These are phyloP conservation scores for Phytopythium montanum DNA, from an alignment of 352 stramenopile species.

Conservation along the genomic window DNA sequence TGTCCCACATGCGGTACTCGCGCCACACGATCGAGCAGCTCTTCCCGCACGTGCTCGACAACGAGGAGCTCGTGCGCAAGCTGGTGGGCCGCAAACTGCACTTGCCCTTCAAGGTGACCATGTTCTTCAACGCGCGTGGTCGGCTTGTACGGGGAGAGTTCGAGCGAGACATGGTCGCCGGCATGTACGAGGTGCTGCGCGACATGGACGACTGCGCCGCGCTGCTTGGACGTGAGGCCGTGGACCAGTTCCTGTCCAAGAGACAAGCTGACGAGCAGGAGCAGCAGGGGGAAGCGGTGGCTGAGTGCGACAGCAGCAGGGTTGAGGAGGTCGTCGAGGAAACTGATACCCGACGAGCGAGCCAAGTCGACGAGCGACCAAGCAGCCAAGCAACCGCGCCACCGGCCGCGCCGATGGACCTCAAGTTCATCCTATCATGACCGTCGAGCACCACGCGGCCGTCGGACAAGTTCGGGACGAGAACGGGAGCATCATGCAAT, in stretches of 20 bases:
- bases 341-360: no score
- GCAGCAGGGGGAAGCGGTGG: neutral
- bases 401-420: neutral
- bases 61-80: slow-evolving; percentile 38
- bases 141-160: slow-evolving; percentile 29
- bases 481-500: neutral
- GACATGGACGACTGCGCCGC: slow-evolving; percentile 28
- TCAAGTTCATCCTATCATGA: neutral
- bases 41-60: slow-evolving; percentile 29
- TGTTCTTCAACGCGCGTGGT: slow-evolving; percentile 31
- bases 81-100: slow-evolving; percentile 43
- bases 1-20: slow-evolving; percentile 40
- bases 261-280: neutral
- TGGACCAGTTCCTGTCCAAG: neutral
- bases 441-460: neutral
- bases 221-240: slow-evolving; percentile 19
- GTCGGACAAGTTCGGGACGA: neutral
- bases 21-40: slow-evolving; percentile 42
- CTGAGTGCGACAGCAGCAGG: neutral
- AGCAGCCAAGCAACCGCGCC: neutral
- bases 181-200: slow-evolving; percentile 33
- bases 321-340: neutral
- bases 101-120: slow-evolving; percentile 34
- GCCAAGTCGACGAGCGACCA: neutral
- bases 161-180: slow-evolving; percentile 30